A percentile compares a stretch with the other conserved stretches of the same genome.
These are phyloP conservation scores for Reutealis trisperma DNA, from an alignment of 345 rosid genomes.

Conservation along the genomic window DNA sequence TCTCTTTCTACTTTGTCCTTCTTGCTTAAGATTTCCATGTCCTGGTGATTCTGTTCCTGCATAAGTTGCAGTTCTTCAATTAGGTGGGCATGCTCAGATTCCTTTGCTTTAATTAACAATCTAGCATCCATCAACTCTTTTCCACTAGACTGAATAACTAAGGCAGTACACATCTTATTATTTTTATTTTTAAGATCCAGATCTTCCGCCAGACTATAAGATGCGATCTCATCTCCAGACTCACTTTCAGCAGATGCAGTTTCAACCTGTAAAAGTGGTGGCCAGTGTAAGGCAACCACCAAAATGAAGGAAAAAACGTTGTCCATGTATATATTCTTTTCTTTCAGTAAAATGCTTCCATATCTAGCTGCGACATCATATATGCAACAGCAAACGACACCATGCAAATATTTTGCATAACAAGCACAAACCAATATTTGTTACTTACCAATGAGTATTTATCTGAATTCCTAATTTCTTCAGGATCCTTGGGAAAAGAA, in stretches of 20 bases:
- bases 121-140: constrained; percentile 46
- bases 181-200: constrained; percentile 29
- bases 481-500: constrained; percentile 39
- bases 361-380: neutral
- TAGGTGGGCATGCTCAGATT: constrained; percentile 41
- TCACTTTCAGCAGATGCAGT: constrained; percentile 44
- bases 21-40: constrained; percentile 40
- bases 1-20: constrained; percentile 38
- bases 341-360: constrained; percentile 9
- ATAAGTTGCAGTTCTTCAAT: constrained; percentile 43
- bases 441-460: constrained; percentile 51
- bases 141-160: constrained; percentile 29
- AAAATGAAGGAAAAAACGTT: constrained; percentile 6
- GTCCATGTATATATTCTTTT: neutral
- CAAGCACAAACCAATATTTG: constrained; percentile 8
- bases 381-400: constrained; percentile 14
- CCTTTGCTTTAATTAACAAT: constrained; percentile 38
- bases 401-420: constrained; percentile 7
- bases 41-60: constrained; percentile 47
- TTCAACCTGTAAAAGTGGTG: constrained; percentile 49
- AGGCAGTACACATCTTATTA: constrained; percentile 25
- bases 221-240: constrained; percentile 42
- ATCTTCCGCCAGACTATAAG: constrained; percentile 38
- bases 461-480: constrained; percentile 44
- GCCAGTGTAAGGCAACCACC: constrained; percentile 4